Conservation (phyloP, 2,329 filamentous ascomycete genomes). For the Aspergillus sergii region DNA sequence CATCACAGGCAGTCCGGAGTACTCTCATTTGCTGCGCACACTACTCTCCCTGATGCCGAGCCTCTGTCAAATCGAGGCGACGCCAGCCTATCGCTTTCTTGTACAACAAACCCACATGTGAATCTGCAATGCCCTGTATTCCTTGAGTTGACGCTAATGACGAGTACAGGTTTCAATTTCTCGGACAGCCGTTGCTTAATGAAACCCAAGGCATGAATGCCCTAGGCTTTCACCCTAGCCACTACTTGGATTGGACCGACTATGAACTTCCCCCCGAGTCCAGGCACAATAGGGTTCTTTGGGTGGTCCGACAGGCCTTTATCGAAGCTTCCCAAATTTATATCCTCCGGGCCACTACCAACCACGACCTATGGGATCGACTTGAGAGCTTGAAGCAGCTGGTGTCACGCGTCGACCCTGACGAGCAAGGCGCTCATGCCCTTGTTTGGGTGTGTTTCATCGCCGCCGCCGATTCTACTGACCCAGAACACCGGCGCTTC, state of each 20-base stretch:
- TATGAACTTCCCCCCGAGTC: constrained; percentile 19
- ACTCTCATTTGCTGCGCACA: constrained; percentile 19
- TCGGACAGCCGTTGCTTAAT: constrained; percentile 24
- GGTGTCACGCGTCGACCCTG: constrained; percentile 29
- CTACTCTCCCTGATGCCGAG: constrained; percentile 18
- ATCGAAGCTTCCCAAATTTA: constrained; percentile 28
- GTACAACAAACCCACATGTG: constrained; percentile 25
- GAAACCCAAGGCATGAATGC: constrained; percentile 16
- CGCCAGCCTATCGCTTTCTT: constrained; percentile 14
- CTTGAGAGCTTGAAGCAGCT: constrained; percentile 37
- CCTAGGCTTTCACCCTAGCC: constrained; percentile 8
- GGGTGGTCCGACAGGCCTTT: constrained; percentile 18
- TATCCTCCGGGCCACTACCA: constrained; percentile 18
- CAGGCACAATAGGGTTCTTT: constrained; percentile 11
- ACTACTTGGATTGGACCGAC: constrained; percentile 19
- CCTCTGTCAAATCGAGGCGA: constrained; percentile 3
- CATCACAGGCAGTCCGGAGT: constrained; percentile 26
- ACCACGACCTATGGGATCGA: constrained; percentile 17
- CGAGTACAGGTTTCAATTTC: constrained; percentile 17
- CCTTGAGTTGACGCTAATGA: too few species aligned
- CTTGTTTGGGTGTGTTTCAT: constrained; percentile 49
- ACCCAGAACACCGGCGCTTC: constrained; percentile 39
- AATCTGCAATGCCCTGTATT: neutral
- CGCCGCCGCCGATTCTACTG: constrained; percentile 42
- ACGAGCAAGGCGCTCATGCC: constrained; percentile 38